Evolutionary conservation across 2,329 filamentous ascomycete genomes (phyloP).

Genomic region (Aspergillus vadensis): DNA sequence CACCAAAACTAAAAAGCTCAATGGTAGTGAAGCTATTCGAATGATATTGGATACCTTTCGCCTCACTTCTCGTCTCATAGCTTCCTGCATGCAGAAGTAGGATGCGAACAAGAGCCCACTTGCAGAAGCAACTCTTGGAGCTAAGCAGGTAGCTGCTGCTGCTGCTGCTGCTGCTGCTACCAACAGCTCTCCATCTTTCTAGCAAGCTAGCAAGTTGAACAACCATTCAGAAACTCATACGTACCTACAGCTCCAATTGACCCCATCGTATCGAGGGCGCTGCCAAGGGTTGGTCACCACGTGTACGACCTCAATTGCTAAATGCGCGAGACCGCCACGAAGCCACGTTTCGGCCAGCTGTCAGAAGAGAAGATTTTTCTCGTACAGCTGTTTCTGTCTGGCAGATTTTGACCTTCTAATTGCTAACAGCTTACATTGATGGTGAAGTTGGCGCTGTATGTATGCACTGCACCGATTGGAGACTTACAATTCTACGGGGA

Average conservation of each 20-base stretch:
- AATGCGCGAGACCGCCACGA: neutral
- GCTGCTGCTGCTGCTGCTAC: neutral
- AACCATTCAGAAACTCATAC: too few relatives aligned
- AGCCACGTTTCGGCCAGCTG: slow-evolving; percentile 9
- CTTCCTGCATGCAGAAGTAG: neutral
- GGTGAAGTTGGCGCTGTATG: neutral
- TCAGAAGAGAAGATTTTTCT: neutral
- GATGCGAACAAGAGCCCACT: slow-evolving; percentile 1
- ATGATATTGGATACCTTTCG: neutral
- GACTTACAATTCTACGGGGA: neutral
- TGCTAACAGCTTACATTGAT: neutral
- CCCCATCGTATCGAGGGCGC: neutral
- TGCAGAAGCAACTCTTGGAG: neutral
- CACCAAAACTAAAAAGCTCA: neutral
- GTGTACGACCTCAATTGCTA: neutral
- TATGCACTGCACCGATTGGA: neutral
- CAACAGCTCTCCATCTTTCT: neutral
- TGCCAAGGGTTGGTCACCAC: neutral
- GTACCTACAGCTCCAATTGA: neutral
- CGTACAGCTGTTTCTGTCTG: neutral
- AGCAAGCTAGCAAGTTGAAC: neutral
- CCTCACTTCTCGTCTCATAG: slow-evolving; percentile 1
- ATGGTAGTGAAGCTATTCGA: neutral
- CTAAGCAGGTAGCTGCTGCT: neutral
- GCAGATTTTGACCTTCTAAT: neutral